Conservation (phyloP, 179 eudicot species). For the Spinacia oleracea region DNA sequence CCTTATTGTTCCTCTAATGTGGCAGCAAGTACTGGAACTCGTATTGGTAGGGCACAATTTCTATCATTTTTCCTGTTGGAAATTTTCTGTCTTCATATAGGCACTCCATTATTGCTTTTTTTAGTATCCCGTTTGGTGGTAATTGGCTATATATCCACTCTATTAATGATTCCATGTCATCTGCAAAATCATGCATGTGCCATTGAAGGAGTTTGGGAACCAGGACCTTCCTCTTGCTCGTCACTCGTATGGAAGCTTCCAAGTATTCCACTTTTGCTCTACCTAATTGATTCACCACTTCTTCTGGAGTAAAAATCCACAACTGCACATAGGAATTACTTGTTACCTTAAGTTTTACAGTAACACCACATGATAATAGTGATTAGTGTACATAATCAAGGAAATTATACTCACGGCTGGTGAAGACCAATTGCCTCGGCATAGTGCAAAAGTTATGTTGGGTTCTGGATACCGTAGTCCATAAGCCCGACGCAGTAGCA, state of each 20-base stretch:
- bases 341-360: constrained; percentile 10
- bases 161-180: constrained; percentile 75
- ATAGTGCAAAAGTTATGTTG: constrained; percentile 82
- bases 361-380: background rate
- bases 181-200: constrained; percentile 95
- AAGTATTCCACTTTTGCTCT: constrained; percentile 83
- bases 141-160: constrained; percentile 96
- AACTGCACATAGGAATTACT: constrained; percentile 46
- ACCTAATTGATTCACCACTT: constrained; percentile 74
- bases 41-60: constrained; percentile 65
- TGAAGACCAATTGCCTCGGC: constrained; percentile 90
- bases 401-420: constrained; percentile 61
- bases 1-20: constrained; percentile 19
- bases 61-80: constrained; percentile 57
- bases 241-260: constrained; percentile 80
- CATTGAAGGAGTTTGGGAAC: constrained; percentile 92
- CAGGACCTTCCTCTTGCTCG: constrained; percentile 68
- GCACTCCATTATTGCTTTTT: constrained; percentile 82
- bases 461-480: constrained; percentile 93
- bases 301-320: constrained; percentile 65
- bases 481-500: constrained; percentile 66
- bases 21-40: constrained; percentile 82
- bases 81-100: constrained; percentile 53
- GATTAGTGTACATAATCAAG: background rate
- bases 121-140: constrained; percentile 56